Evolutionary conservation across 2,329 filamentous ascomycete species (phyloP), one percentile per base, ranked within the genome.

Genomic region (Exutisphaerella laricina): DNA sequence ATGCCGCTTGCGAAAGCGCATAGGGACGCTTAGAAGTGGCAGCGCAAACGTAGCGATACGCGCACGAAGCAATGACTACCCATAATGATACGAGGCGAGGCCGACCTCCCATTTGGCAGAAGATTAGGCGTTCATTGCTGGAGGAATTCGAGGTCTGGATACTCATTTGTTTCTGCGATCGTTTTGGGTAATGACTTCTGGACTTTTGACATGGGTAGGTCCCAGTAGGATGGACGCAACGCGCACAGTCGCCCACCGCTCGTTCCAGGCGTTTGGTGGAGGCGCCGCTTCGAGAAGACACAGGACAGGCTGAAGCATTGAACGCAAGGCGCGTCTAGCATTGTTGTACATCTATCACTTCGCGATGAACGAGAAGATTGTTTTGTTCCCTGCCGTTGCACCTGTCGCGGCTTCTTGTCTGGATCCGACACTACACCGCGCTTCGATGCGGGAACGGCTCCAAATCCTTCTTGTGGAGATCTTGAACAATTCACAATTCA

Each of bases 131-230:
- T 39, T 31, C 18, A 39, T 28, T 40, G 26, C 23, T 16, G 25
- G 26, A 18, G 23, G 21, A 40, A 13, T 39, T 42, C 40, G 39
- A 42, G 48, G 42, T 50, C 45, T 46, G 48, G 39, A 48, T 48
- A 48, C 45, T 45, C 45, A 48, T 46, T 48, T 51, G 48, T 37
- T 45, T 43, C 46, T 44, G 33, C 18, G 13, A 5, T 23, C 8
- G 32, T 16, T n/a, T 23, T 35, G 33, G 33, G 17, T 35, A 13
- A 35, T 23, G 18, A 17, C 9, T 17, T 26, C 12, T 26, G 8
- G 18, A 23, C 4, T 23, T 20, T 35, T 17, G 33, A 35, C 33
- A 35, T 23, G 20, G 30, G 30, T n/a, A n/a, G n/a, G n/a, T n/a
- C 23, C 23, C 23, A 26, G n/a, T 20, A 35, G 20, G 4, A 35